These are phyloP conservation scores for Musa beccarii DNA, from an alignment of 176 grass and related monocot species.

Conservation along the genomic window DNA sequence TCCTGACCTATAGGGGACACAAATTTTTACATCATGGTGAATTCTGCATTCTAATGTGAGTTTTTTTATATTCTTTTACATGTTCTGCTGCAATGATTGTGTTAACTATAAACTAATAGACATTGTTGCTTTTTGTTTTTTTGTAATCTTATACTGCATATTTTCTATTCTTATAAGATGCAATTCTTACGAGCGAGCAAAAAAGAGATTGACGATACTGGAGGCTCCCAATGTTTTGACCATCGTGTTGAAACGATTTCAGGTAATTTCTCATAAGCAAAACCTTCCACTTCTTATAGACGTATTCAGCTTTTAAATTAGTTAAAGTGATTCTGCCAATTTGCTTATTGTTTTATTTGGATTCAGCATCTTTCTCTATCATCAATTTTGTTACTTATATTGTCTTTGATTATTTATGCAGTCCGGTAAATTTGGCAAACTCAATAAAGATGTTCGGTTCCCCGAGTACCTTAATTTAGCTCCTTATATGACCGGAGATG, in stretches of 20 bases:
- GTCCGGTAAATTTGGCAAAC: constrained; percentile 75
- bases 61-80: no score
- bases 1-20: no score
- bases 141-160: not conserved
- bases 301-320: constrained; percentile 3
- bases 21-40: no score
- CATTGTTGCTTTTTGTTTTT: not conserved
- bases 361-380: not conserved
- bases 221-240: constrained; percentile 29
- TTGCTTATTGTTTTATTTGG: constrained; percentile 3
- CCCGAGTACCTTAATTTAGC: constrained; percentile 59
- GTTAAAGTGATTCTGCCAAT: not conserved
- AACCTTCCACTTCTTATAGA: not conserved
- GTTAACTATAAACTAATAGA: no score
- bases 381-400: constrained; percentile 9
- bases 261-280: constrained; percentile 6
- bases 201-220: constrained; percentile 27
- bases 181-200: constrained; percentile 26
- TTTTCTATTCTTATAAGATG: constrained; percentile 8
- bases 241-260: constrained; percentile 25
- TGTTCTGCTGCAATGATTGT: no score
- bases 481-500: constrained; percentile 61
- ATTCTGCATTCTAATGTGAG: no score
- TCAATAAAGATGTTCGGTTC: constrained; percentile 58
- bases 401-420: constrained; percentile 25